phyloP scores from a whole-genome alignment of 176 grass and related monocot genomes.

The sorghum (Sorghum bicolor) region DNA sequence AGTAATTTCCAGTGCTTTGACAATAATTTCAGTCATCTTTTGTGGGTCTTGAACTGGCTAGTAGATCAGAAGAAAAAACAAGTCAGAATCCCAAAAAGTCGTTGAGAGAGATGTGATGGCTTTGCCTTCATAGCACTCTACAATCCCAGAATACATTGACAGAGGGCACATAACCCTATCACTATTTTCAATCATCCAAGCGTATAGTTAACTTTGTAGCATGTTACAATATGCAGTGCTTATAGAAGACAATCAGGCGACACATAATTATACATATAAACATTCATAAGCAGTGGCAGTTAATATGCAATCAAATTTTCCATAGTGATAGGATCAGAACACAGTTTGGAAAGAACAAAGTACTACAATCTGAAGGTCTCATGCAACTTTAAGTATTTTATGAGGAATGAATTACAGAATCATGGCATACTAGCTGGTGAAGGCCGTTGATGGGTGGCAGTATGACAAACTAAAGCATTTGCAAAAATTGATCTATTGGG shows the following conservation, averaged over 20 bases:
- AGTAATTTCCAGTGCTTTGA: constrained; percentile 72
- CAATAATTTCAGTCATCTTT: constrained; percentile 91
- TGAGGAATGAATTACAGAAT: neutral
- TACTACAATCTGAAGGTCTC: neutral
- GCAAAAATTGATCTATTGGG: neutral
- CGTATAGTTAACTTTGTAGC: neutral
- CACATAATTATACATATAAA: neutral
- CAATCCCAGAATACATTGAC: neutral
- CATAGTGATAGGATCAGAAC: neutral
- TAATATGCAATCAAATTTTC: neutral
- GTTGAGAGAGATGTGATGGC: neutral
- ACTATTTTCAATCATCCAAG: constrained; percentile 22
- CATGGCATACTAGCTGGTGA: neutral
- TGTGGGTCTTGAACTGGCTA: constrained; percentile 94
- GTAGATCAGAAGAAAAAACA: constrained; percentile 20
- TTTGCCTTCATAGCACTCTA: constrained; percentile 5
- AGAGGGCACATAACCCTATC: neutral
- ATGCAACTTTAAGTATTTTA: neutral
- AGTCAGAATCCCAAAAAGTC: constrained; percentile 6
- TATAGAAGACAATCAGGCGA: neutral
- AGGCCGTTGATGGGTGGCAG: neutral
- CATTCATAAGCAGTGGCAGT: neutral
- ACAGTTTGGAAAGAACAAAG: neutral
- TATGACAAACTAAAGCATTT: neutral
- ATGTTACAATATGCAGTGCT: neutral